Percentiles rank a stretch among this genome's conserved stretches.
phyloP scores from a whole-genome alignment of 1,284 basidiomycete species.

The Puccinia sorghi region DNA sequence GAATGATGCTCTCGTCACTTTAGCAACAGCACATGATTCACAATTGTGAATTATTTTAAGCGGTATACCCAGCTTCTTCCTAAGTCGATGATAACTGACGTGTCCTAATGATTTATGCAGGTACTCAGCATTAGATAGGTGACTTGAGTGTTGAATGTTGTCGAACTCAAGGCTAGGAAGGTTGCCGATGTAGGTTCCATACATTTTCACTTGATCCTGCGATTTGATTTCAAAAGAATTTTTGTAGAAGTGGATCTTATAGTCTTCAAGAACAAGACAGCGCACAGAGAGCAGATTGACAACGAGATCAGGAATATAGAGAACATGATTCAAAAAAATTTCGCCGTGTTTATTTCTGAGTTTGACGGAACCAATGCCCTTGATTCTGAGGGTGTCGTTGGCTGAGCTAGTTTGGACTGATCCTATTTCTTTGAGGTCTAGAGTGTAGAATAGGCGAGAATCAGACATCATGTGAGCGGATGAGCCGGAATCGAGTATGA shows the following conservation, averaged over 20 bases:
- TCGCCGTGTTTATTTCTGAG: not conserved
- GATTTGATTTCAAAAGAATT: not conserved
- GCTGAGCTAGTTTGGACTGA: not conserved
- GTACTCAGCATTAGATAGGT: not conserved
- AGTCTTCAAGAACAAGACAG: not conserved
- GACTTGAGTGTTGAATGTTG: not conserved
- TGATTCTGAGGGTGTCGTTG: not conserved
- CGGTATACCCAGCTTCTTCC: not conserved
- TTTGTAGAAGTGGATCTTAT: not conserved
- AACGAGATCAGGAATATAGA: not conserved
- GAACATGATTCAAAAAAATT: not conserved
- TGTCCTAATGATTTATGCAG: constrained; percentile 14
- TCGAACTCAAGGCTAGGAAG: not conserved
- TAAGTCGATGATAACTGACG: not conserved
- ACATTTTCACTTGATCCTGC: not conserved
- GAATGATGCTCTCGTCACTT: not conserved
- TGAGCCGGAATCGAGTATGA: not conserved
- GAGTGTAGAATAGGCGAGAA: not conserved
- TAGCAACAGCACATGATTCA: not conserved
- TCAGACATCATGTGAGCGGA: not conserved
- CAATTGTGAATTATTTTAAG: not conserved
- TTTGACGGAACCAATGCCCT: not conserved
- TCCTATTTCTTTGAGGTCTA: not conserved
- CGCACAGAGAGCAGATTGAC: not conserved
- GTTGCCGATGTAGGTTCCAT: not conserved